Percentiles rank a stretch among this genome's conserved stretches.
Evolutionary conservation across 257 asterid genomes (phyloP).

Genomic region (Solanum dulcamara): DNA sequence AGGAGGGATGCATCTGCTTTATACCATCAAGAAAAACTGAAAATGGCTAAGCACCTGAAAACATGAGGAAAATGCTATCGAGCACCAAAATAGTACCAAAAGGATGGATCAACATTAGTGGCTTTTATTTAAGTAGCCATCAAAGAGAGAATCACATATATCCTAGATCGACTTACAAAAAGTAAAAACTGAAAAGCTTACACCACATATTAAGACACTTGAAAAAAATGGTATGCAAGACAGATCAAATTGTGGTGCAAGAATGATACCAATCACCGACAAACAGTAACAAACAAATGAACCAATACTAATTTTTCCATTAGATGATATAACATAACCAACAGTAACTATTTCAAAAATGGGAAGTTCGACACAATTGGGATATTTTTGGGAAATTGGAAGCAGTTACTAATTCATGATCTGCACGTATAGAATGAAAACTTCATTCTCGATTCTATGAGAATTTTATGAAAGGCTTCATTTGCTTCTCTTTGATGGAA

Average conservation of each 20-base stretch:
- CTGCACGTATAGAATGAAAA: no score
- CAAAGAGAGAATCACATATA: not conserved
- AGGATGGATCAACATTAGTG: not conserved
- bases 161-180: not conserved
- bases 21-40: not conserved
- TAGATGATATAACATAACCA: not conserved
- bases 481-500: no score
- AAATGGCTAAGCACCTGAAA: not conserved
- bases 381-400: no score
- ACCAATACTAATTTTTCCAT: not conserved
- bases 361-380: no score
- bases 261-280: not conserved
- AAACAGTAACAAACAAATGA: not conserved
- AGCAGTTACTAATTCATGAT: no score
- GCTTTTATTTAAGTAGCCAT: not conserved
- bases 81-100: not conserved
- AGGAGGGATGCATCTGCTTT: not conserved
- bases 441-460: no score
- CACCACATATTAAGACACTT: not conserved
- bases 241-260: not conserved
- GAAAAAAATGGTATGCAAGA: not conserved
- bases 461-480: no score
- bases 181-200: not conserved
- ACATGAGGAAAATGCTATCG: not conserved
- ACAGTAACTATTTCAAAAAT: no score